phyloP scores from a whole-genome alignment of 352 stramenopile genomes.

The Globisporangium cystogenes region DNA sequence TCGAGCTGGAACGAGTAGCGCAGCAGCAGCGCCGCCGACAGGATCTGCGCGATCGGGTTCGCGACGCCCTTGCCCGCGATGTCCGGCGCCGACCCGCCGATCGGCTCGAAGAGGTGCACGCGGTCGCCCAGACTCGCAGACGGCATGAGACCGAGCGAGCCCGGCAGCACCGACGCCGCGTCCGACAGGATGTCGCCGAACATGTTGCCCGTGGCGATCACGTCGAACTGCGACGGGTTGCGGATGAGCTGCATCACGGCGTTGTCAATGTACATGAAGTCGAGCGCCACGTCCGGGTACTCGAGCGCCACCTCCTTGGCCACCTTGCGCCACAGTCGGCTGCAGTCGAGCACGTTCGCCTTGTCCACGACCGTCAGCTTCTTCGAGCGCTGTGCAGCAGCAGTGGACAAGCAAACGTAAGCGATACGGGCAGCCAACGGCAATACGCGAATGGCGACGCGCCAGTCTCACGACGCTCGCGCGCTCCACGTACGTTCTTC shows the following conservation, averaged over 20 bases:
- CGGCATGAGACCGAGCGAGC: constrained; percentile 97
- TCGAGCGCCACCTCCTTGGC: constrained; percentile 87
- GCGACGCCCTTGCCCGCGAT: constrained; percentile 96
- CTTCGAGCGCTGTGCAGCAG: constrained; percentile 83
- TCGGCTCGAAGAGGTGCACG: constrained; percentile 97
- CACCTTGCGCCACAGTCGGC: constrained; percentile 89
- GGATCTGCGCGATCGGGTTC: constrained; percentile 97
- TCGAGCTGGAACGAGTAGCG: constrained; percentile 91
- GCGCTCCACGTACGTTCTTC: constrained; percentile 39
- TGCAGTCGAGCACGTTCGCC: constrained; percentile 98
- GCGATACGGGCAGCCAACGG: neutral
- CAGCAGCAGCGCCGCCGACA: constrained; percentile 96
- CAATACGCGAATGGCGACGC: neutral
- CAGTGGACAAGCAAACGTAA: constrained; percentile 39
- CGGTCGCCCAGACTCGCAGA: constrained; percentile 92
- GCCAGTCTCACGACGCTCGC: neutral
- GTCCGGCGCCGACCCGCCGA: constrained; percentile 97
- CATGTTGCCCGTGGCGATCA: constrained; percentile 99
- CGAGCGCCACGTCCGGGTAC: constrained; percentile 92
- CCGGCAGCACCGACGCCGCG: constrained; percentile 96
- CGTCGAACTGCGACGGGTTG: constrained; percentile 98
- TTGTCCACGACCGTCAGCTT: constrained; percentile 98
- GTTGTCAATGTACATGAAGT: constrained; percentile 99
- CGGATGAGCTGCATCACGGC: constrained; percentile 98
- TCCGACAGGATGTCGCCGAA: constrained; percentile 99